phyloP scores from a whole-genome alignment of 305 asterid genomes.

The Solanum hybrid region DNA sequence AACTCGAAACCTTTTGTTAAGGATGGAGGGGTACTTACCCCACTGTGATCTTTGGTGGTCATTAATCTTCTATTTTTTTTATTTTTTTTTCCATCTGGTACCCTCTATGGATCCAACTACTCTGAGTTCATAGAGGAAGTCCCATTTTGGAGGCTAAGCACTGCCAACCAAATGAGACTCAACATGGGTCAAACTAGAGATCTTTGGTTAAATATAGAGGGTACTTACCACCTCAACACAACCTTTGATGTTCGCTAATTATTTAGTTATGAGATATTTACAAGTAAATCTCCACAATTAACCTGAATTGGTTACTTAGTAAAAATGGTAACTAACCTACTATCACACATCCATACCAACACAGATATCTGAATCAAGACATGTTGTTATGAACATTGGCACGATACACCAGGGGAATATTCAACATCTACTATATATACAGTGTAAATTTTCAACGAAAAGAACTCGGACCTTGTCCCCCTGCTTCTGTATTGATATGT shows the following conservation, averaged over 20 bases:
- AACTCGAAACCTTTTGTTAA: neutral
- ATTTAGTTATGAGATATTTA: neutral
- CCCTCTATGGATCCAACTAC: neutral
- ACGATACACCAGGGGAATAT: accelerated
- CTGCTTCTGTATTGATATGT: no score
- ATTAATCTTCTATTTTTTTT: no score
- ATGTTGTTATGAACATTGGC: neutral
- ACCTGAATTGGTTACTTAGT: neutral
- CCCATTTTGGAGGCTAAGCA: neutral
- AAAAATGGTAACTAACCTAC: neutral
- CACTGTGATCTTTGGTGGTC: neutral
- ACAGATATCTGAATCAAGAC: neutral
- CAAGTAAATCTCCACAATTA: neutral
- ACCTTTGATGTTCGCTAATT: neutral
- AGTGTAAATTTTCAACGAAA: no score
- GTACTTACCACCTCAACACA: neutral
- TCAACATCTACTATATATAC: no score
- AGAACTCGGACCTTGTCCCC: no score
- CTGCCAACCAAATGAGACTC: neutral
- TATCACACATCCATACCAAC: neutral
- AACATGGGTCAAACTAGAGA: neutral
- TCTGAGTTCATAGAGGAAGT: neutral
- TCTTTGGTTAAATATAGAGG: neutral
- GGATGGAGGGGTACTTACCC: neutral
- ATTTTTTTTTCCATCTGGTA: no score